Base-by-base conservation (phyloP, 2,329 filamentous ascomycete genomes). In the Trichophyton mentagrophytes region DNA sequence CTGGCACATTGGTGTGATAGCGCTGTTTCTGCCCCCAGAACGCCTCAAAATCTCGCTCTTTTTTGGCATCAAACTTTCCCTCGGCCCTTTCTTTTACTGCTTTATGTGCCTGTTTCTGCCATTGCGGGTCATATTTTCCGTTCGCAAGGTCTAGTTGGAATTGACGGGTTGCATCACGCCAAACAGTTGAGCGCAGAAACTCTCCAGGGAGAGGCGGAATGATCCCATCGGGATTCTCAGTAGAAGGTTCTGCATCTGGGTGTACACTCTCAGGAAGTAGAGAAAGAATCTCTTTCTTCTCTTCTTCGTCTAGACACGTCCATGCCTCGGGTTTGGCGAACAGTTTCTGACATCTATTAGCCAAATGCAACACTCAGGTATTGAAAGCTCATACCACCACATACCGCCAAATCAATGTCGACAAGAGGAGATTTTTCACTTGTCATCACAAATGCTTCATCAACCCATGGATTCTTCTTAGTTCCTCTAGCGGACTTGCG, bases 1-100 rank as follows among this genome's bases (percentile, higher is more conserved):
- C 74, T 59, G 68, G n/a, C 17, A 73, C 63, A 7, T 61, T 62
- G 40, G 64, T 65, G 49, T 69, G 66, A 40, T 73, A 62, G 62
- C 71, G 75, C 67, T 76, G 75, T 64, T 81, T 82, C 68, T 82
- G 78, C 0, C 82, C 82, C 80, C 82, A 85, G 65, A 79, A 81
- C 60, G 75, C 69, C 67, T 85, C 80, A 13, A 78, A 78, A 62
- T 83, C 78, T 53, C 73, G 69, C 53, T 78, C 77, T 68, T 83
- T 80, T 71, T 79, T 82, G 4, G 72, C 72, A 65, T 86, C 82
- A 63, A 81, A 86, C 5, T 76, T 74, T 0, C 84, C 84, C 0
- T 73, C 71, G 1, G 74, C 74, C 9, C 83, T 76, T 63, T 80
- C 75, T 58, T 76, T 67, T 58, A 78, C 77, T 1, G 84, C 84